Conservation (phyloP, 805 yeast genomes). For the Wickerhamiella hasegawae region DNA sequence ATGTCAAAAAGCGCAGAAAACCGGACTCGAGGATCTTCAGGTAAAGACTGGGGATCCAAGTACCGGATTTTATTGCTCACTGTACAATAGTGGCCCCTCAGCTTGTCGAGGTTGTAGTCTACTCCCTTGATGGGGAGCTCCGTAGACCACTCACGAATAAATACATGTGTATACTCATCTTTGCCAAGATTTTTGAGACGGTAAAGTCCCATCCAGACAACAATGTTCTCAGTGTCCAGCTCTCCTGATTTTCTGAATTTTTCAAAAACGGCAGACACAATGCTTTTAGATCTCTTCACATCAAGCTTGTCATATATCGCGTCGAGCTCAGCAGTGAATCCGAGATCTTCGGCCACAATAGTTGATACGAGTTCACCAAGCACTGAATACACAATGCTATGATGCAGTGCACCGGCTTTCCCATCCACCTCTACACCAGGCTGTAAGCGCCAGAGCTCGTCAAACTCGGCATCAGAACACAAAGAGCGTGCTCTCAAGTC, state of each 20-base stretch:
- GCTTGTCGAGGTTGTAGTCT: constrained; percentile 39
- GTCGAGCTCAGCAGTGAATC: background rate
- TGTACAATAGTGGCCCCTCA: constrained; percentile 39
- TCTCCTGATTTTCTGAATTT: constrained; percentile 28
- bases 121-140: constrained; percentile 34
- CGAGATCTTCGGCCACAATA: constrained; percentile 10
- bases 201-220: constrained; percentile 49
- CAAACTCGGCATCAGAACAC: constrained; percentile 38
- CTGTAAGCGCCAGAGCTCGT: constrained; percentile 31
- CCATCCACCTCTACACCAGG: constrained; percentile 44
- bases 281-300: constrained; percentile 14
- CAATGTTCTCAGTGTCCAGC: constrained; percentile 30
- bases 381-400: constrained; percentile 13
- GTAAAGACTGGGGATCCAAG: constrained; percentile 33
- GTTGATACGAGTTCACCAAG: constrained; percentile 17
- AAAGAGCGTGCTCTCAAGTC: constrained; percentile 2
- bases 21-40: constrained; percentile 33
- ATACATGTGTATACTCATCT: constrained; percentile 28
- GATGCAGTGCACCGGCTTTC: constrained; percentile 22
- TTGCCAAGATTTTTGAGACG: constrained; percentile 28
- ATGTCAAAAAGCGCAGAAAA: constrained; percentile 35
- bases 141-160: constrained; percentile 18
- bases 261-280: constrained; percentile 34
- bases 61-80: constrained; percentile 37
- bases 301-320: background rate